These are phyloP conservation scores for Filosporella fistucella DNA, from an alignment of 495 filamentous ascomycete genomes.

Conservation along the genomic window DNA sequence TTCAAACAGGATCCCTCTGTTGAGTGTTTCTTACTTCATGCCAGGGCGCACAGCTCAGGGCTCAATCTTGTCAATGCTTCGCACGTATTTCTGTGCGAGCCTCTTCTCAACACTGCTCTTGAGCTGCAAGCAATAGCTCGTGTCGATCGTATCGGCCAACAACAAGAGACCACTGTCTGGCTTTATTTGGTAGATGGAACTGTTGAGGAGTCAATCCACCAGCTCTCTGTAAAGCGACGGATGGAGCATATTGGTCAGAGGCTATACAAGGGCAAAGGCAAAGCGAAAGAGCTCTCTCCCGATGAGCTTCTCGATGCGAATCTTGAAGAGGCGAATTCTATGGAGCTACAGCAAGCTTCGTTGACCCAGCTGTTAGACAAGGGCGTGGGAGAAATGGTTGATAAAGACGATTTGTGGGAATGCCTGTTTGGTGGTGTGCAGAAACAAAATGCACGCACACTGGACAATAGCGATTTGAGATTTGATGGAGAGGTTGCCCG, in stretches of 20 bases:
- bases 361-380: slow-evolving; percentile 65
- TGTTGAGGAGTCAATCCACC: slow-evolving; percentile 85
- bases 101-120: slow-evolving; percentile 85
- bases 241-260: slow-evolving; percentile 66
- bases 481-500: slow-evolving; percentile 12
- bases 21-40: slow-evolving; percentile 86
- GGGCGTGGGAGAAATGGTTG: slow-evolving; percentile 72
- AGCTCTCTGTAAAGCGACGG: slow-evolving; percentile 73
- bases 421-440: slow-evolving; percentile 66
- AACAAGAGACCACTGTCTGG: slow-evolving; percentile 85
- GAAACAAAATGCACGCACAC: not conserved
- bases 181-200: slow-evolving; percentile 87
- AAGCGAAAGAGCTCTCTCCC: slow-evolving; percentile 24
- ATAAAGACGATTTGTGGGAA: slow-evolving; percentile 78
- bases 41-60: slow-evolving; percentile 80
- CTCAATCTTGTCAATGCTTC: slow-evolving; percentile 89
- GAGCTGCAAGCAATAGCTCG: slow-evolving; percentile 92
- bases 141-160: slow-evolving; percentile 91
- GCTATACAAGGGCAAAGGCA: slow-evolving; percentile 29
- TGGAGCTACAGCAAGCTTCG: slow-evolving; percentile 69
- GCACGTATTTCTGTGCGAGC: slow-evolving; percentile 93
- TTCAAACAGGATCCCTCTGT: slow-evolving; percentile 73
- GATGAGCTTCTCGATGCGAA: slow-evolving; percentile 24
- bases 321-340: slow-evolving; percentile 67
- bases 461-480: slow-evolving; percentile 6